Base-by-base conservation (phyloP, 2,329 filamentous ascomycete species). In the Lachnellula arida region DNA sequence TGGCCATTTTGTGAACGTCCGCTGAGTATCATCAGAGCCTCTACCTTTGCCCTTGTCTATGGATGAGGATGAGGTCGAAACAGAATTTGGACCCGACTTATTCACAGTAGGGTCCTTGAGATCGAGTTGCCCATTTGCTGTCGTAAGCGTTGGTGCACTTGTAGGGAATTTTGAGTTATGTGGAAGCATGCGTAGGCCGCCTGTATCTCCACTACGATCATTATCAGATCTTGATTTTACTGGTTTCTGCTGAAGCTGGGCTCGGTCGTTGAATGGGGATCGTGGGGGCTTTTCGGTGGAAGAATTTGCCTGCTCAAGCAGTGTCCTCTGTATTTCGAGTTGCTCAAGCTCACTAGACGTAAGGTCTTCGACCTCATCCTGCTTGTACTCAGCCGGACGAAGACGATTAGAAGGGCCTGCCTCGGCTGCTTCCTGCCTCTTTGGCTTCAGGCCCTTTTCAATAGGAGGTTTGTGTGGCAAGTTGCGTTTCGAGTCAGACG, bases 91-190 rank as follows among this genome's bases (percentile, higher is more conserved):
- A 11, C 28, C 28, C 9, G 28, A 17, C 14, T 32, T 23, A 15
- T 35, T n/a, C 3, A 23, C n/a, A 15, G 22, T 53, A 23, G 34
- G 34, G 49, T 57, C 53, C n/a, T 56, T 58, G 2, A 65, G 19
- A 17, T 59, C 58, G 32, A 67, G 46, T 25, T 64, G 60, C 23
- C 63, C 67, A 37, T 55, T 63, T 14, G 61, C 65, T 46, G 52
- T 61, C 34, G 63, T 53, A 25, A 67, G 55, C 17, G 65, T 66
- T 19, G 65, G 61, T 15, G 65, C 35, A 52, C 65, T 67, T 23
- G 59, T 59, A n/a, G 60, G 49, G 28, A 3, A 64, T 61, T 52
- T 67, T 67, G 55, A 19, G 28, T 61, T 59, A 35, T 62, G 49
- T 34, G 57, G 58, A 7, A 63, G 39, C n/a, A 65, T 46, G 22